Evolutionary conservation across 352 stramenopile species (phyloP), one percentile per base, ranked within the genome.

Genomic region (Phytophthora agathidicida): DNA sequence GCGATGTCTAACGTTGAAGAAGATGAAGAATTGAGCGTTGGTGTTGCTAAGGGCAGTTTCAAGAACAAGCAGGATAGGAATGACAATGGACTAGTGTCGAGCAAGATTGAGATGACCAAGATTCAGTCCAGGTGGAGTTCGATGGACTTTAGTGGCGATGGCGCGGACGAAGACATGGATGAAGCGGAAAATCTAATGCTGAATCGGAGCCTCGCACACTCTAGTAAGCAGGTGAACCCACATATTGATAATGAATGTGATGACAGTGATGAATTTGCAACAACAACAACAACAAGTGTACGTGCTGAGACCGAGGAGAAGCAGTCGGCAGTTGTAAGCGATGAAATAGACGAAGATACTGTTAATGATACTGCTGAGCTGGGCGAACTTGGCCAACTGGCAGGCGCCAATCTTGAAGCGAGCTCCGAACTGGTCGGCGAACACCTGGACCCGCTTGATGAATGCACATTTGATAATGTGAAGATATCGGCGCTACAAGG

Each of bases 201-300:
- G 63, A 58, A 65, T 37, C 20, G 37, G 28, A 51, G 50, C 56
- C 33, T 67, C 38, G 49, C 14, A 38, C 37, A 52, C 41, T 61
- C 60, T 61, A 55, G 56, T 57, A 60, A 54, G 22, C 52, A 61
- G 51, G 47, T 56, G 30, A 58, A 72, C 20, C 37, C 39, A 49
- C 51, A 48, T 39, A 62, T 66, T 66, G 53, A 62, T 62, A 62
- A 64, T 73, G 71, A 77, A 67, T 61, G 60, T 61, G 52, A 75
- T 48, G 44, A 54, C n/a, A 65, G 58, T 62, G 57, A 64, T 52
- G 46, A 58, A 51, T 58, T 61, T 71, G 51, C 64, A 64, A 65
- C 62, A 44, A 44, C 41, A 14, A 53, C 64, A 64, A 65, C 62
- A 44, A 44, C 41, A 14, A 53, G 50, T 52, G 46, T 61, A 5